Evolutionary conservation across 2,329 filamentous ascomycete genomes (phyloP), one percentile per base, ranked within the genome.

Genomic region (Volutella citrinella): DNA sequence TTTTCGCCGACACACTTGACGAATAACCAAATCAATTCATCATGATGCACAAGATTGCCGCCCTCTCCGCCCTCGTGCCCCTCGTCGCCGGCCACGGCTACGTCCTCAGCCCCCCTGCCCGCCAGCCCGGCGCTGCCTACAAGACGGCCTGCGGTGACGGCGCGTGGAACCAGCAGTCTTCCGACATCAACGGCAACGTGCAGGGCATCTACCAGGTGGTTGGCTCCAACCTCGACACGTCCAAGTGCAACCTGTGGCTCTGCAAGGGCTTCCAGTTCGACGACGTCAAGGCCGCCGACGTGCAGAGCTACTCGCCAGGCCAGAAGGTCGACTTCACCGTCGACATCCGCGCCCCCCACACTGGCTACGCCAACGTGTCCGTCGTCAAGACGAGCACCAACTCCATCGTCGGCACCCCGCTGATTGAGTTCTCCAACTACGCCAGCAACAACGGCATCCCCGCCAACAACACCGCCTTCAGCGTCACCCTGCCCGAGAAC

Each of bases 391-490:
- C 69, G 10, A 60, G 63, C 22, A 68, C 66, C 45, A 72, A 78
- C 60, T 61, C 54, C 17, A 56, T 76, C 40, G 64, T 82, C 17
- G 76, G 74, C 20, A 39, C 57, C 29, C 68, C 70, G 11, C 62
- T 82, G 43, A 76, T 72, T 40, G 65, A 63, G 44, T 82, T 74
- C 57, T 64, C 68, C 46, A 61, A 60, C 46, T 82, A 80, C 48
- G 78, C 76, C 18, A 61, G 72, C 37, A 65, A 69, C 37, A 29
- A 54, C 10, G 48, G 48, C 19, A 42, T 68, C 20, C 56, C 59
- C 9, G 49, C 59, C 19, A 69, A 69, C 57, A 70, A 70, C 56
- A 50, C 64, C 21, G 60, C 63, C 36, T 80, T 80, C 59, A 66
- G 63, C 40, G 63, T 79, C 48, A 78, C 68, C 19, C 73, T 80